Conservation (phyloP, 177 flowering plant genomes). For the Vitis hybrid region DNA sequence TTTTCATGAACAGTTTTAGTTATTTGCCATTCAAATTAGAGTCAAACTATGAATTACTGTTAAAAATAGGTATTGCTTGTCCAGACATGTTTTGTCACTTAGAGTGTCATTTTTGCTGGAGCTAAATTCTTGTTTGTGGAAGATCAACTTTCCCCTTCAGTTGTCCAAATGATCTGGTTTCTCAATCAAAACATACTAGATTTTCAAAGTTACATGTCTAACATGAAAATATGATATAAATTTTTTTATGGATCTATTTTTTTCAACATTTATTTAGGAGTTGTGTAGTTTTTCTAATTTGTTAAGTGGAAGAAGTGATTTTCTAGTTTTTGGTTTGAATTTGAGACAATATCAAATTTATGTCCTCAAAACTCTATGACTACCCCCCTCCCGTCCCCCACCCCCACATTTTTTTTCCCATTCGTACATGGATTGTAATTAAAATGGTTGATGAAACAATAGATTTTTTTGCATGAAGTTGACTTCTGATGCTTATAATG, state of each 20-base stretch:
- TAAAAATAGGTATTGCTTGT: neutral
- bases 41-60: no score
- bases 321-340: no score
- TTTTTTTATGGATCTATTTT: neutral
- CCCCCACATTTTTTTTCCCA: no score
- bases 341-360: no score
- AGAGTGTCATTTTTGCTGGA: neutral
- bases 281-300: no score
- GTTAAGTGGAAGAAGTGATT: no score
- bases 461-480: no score
- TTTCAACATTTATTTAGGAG: neutral
- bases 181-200: neutral
- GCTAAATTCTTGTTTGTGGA: neutral
- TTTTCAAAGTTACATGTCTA: neutral
- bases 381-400: no score
- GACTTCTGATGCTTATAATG: no score
- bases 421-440: no score
- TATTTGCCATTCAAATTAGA: neutral
- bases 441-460: no score
- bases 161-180: neutral
- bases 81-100: neutral
- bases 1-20: neutral
- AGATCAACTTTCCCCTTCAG: neutral
- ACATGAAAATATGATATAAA: neutral
- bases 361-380: no score